Evolutionary conservation across 2,329 filamentous ascomycete genomes (phyloP), one percentile per base, ranked within the genome.

Genomic region (Coccinonectria pachysandricola): DNA sequence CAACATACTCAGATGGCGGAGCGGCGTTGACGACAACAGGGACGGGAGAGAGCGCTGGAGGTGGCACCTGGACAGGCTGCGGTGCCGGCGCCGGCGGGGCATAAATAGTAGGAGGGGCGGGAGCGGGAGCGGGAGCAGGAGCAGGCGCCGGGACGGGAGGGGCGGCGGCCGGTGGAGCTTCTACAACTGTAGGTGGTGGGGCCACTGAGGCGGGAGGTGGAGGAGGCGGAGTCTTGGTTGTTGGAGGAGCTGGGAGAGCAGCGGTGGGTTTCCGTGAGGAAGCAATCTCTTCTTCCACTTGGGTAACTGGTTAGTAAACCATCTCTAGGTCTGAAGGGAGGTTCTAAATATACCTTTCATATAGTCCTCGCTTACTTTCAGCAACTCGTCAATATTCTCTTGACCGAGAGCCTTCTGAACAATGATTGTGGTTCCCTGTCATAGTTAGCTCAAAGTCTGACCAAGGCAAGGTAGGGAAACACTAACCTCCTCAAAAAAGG

Each of bases 341-440:
- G n/a, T n/a, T n/a, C n/a, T n/a, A n/a, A n/a, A n/a, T n/a, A n/a
- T 44, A 71, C 68, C 63, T 47, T 70, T 68, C 48, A 69, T 76
- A 56, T 84, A 86, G 16, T 79, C 75, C 45, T 86, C 81, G 53
- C 84, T 92, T 25, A 86, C 64, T 45, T 75, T 79, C 43, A 95
- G 80, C 22, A 95, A 67, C 45, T 92, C 81, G 42, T 95, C 86
- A 37, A 95, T 95, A 43, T 94, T 85, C 11, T 88, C 75, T 43
- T 92, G 87, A 10, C 84, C 82, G 5, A 96, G 67, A 7, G 88
- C 87, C 48, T 83, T 79, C 42, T 81, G 75, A 17, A 96, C 75
- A 27, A 94, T 71, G 42, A 91, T 75, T 12, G 79, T 80, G 40
- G 80, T 78, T 19, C 80, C 84, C 82, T 91, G 5, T 2, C 0